Percentiles rank a stretch among this genome's conserved stretches.
Conservation (phyloP, 2,329 filamentous ascomycete species). For the Phialophora chinensis region DNA sequence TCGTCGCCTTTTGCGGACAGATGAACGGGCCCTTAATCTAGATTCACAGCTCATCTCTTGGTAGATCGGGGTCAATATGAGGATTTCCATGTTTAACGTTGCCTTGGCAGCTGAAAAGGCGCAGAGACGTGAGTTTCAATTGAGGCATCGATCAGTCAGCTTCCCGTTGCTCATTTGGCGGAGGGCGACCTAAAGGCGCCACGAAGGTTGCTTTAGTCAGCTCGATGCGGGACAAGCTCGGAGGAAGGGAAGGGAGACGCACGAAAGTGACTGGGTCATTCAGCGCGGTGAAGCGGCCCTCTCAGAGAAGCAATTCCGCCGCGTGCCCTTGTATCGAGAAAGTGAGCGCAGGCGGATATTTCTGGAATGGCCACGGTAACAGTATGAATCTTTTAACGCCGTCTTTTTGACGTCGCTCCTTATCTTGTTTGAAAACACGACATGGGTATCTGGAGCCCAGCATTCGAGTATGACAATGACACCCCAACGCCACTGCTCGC, state of each 20-base stretch:
- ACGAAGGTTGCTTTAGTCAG: background rate
- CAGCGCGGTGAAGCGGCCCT: background rate
- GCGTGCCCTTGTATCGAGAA: background rate
- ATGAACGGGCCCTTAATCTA: background rate
- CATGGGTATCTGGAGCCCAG: conserved; percentile 11
- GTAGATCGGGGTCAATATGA: background rate
- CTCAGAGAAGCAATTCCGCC: background rate
- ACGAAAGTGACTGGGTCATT: background rate
- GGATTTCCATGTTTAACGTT: background rate
- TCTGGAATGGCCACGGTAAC: no score
- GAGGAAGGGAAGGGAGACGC: no score
- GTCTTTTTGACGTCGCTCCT: background rate
- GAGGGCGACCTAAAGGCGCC: background rate
- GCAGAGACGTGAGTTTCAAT: background rate
- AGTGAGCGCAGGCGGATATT: no score
- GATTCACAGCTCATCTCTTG: background rate
- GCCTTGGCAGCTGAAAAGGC: background rate
- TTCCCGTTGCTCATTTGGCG: background rate
- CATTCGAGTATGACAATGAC: background rate
- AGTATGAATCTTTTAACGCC: background rate
- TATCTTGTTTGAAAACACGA: background rate
- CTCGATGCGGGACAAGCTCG: no score
- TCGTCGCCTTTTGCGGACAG: background rate
- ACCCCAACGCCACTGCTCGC: conserved; percentile 1
- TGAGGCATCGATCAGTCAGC: background rate